These are phyloP conservation scores for Amaranthus hypochondriacus DNA, from an alignment of 148 eudicot genomes.

Conservation along the genomic window DNA sequence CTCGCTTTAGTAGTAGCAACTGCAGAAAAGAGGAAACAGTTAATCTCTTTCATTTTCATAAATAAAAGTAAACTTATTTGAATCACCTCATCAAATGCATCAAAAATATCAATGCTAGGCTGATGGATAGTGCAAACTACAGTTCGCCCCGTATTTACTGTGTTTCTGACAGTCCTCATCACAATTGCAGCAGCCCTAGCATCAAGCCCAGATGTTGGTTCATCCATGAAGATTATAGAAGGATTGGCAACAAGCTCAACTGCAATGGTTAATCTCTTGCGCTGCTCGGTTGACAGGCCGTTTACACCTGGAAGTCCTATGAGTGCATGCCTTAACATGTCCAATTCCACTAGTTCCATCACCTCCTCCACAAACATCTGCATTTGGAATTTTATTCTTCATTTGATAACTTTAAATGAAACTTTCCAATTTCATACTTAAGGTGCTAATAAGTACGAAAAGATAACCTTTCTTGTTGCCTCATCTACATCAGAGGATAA, in stretches of 20 bases:
- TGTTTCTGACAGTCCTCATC: slow-evolving; percentile 66
- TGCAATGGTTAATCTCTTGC: slow-evolving; percentile 62
- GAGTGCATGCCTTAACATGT: slow-evolving; percentile 43
- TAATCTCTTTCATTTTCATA: background rate
- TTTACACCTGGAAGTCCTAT: slow-evolving; percentile 69
- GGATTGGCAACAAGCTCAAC: slow-evolving; percentile 78
- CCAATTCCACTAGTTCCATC: slow-evolving; percentile 71
- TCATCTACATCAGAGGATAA: slow-evolving; percentile 39
- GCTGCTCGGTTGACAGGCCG: slow-evolving; percentile 74
- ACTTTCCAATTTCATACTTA: background rate
- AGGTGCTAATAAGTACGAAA: background rate
- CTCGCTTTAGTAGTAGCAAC: slow-evolving; percentile 56
- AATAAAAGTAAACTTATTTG: background rate
- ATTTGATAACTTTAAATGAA: background rate
- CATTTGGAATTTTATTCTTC: background rate
- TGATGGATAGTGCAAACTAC: slow-evolving; percentile 77
- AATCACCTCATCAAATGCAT: slow-evolving; percentile 63
- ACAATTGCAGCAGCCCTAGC: slow-evolving; percentile 84
- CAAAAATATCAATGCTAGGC: slow-evolving; percentile 76
- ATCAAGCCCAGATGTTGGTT: slow-evolving; percentile 70
- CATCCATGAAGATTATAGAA: slow-evolving; percentile 66
- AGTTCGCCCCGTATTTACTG: slow-evolving; percentile 57
- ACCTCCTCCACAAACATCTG: slow-evolving; percentile 73
- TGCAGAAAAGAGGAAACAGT: slow-evolving; percentile 18
- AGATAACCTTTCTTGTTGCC: slow-evolving; percentile 29